Evolutionary conservation across 2,329 filamentous ascomycete species (phyloP).

Genomic region (Monosporascus sp.): DNA sequence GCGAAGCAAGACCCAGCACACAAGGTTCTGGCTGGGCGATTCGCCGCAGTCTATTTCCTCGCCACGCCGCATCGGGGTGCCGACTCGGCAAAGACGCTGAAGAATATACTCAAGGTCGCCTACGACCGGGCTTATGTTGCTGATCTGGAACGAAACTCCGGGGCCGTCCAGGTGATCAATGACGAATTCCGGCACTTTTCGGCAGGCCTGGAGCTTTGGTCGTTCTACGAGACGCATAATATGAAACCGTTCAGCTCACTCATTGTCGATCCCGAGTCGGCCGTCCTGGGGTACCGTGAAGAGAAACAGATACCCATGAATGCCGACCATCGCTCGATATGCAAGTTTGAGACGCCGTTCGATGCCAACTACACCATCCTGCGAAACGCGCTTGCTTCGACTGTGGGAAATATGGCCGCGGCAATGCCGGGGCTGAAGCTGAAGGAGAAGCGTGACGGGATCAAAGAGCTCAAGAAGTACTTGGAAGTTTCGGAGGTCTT

Average conservation of each 20-base stretch:
- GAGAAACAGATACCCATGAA: constrained; percentile 14
- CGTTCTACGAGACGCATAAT: constrained; percentile 27
- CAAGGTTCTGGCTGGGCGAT: constrained; percentile 11
- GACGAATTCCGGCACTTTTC: constrained; percentile 26
- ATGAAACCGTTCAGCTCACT: constrained; percentile 19
- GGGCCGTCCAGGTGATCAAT: constrained; percentile 24
- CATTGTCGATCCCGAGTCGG: constrained; percentile 27
- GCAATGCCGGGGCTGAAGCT: too few relatives aligned
- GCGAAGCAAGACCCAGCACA: constrained; percentile 17
- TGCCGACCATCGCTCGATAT: too few relatives aligned
- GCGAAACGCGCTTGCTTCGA: too few relatives aligned
- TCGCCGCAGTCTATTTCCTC: constrained; percentile 30
- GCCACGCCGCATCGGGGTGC: constrained; percentile 32
- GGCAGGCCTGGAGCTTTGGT: constrained; percentile 20
- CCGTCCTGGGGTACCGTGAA: constrained; percentile 22
- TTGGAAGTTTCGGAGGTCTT: too few relatives aligned
- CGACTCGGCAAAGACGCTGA: constrained; percentile 19
- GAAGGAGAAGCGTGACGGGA: too few relatives aligned
- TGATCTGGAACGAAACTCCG: constrained; percentile 23
- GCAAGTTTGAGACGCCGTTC: too few relatives aligned
- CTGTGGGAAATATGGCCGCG: too few relatives aligned
- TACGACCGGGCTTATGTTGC: constrained; percentile 23
- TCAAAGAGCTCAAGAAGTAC: too few relatives aligned
- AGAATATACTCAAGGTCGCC: constrained; percentile 3
- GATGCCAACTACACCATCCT: too few relatives aligned